Conservation (phyloP, 2,329 filamentous ascomycete genomes). For the Microcyclospora pomicola region DNA sequence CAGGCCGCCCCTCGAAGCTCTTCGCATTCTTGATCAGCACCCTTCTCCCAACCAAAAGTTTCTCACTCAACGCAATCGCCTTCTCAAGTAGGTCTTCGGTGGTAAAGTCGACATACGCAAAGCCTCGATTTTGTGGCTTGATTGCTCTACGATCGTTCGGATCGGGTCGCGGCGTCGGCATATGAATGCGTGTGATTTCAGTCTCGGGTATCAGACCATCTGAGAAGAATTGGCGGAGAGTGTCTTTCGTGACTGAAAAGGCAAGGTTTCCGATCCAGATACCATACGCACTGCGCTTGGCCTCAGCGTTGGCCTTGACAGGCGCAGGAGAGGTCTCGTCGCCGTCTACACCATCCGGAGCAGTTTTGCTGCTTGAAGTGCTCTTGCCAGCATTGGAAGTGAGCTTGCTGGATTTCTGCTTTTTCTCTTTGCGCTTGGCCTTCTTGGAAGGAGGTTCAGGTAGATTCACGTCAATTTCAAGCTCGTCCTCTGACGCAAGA, state of each 20-base stretch:
- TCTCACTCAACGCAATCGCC: slow-evolving; percentile 80
- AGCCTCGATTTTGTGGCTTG: slow-evolving; percentile 63
- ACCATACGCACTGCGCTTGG: slow-evolving; percentile 60
- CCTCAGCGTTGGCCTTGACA: slow-evolving; percentile 1
- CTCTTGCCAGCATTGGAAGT: slow-evolving; percentile 15
- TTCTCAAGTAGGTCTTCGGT: slow-evolving; percentile 53
- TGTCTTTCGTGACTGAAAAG: slow-evolving; percentile 62
- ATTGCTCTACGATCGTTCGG: slow-evolving; percentile 10
- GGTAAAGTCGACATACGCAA: slow-evolving; percentile 88
- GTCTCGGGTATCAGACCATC: slow-evolving; percentile 45
- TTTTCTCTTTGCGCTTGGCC: slow-evolving; percentile 78
- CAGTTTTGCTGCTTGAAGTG: slow-evolving; percentile 1
- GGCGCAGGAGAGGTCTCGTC: slow-evolving; percentile 7
- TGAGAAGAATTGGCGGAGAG: slow-evolving; percentile 68
- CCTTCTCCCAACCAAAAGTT: slow-evolving; percentile 58
- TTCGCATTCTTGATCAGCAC: slow-evolving; percentile 89
- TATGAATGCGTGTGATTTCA: slow-evolving; percentile 70
- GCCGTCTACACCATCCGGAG: slow-evolving; percentile 17
- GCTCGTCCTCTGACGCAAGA: slow-evolving; percentile 36
- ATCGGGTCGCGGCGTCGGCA: slow-evolving; percentile 45
- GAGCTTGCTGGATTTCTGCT: slow-evolving; percentile 36
- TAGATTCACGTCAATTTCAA: slow-evolving; percentile 79
- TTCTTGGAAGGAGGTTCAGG: slow-evolving; percentile 94
- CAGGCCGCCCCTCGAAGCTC: slow-evolving; percentile 78
- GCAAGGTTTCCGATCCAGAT: slow-evolving; percentile 94